These are phyloP conservation scores for Picea sitchensis DNA, from an alignment of 75 land plant species.

Conservation along the genomic window DNA sequence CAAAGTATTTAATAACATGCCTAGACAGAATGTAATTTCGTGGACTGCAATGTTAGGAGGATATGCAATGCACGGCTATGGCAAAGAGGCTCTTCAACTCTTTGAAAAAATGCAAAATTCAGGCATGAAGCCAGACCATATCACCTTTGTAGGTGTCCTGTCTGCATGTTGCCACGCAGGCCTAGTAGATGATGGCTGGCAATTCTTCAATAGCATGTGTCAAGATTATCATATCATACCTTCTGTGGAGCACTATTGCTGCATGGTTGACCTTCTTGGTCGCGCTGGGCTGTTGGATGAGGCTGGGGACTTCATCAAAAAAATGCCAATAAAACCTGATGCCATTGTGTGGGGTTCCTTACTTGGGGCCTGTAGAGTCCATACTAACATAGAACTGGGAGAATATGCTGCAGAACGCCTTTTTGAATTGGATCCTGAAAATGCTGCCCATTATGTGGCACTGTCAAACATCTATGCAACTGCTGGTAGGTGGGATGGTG, in stretches of 20 bases:
- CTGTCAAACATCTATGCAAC: slow-evolving; percentile 17
- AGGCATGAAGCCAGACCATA: not conserved
- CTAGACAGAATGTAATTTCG: not conserved
- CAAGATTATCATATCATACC: not conserved
- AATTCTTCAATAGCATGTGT: not conserved
- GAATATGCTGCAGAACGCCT: not conserved
- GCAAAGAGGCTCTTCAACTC: not conserved
- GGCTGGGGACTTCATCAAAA: not conserved
- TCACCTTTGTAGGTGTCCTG: not conserved
- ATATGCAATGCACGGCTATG: not conserved
- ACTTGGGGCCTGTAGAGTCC: not conserved
- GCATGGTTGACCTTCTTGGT: slow-evolving; percentile 12
- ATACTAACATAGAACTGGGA: not conserved
- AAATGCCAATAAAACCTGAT: not conserved
- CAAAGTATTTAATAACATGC: not conserved
- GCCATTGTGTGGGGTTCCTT: not conserved
- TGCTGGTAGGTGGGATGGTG: slow-evolving; percentile 17
- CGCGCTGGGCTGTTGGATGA: not conserved
- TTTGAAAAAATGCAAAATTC: not conserved
- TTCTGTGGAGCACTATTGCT: slow-evolving; percentile 7
- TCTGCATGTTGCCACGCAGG: not conserved
- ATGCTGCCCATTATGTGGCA: slow-evolving; percentile 22
- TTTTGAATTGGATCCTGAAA: slow-evolving; percentile 6
- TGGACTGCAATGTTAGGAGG: slow-evolving; percentile 1
- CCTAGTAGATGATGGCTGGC: slow-evolving; percentile 12